Evolutionary conservation across 176 grass and related monocot genomes (phyloP), one percentile per base, ranked within the genome.

Genomic region (Tuctoria greenei): DNA sequence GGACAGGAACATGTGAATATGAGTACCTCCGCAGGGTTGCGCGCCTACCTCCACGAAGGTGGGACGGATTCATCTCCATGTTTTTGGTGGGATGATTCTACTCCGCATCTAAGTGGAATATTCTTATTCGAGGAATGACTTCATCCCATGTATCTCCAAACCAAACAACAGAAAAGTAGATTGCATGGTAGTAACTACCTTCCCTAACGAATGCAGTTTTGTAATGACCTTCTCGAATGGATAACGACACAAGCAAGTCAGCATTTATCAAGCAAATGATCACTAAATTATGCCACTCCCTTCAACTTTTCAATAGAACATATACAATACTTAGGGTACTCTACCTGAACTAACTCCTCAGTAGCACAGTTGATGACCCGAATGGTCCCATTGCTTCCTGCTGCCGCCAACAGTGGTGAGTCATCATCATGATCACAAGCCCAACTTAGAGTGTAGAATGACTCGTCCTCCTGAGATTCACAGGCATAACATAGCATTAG

Each of bases 401-500:
- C 91, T 59, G 91, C 95, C 27, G 94, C 91, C 85, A 98, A 86
- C 54, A 98, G 73, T 20, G 91, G 91, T 40, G 91, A 82, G 7
- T 86, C 91, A 74, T 90, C 84, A 81, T 82, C 75, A 77, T 77
- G 64, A 34, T 98, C 95, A 58, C 88, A 86, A 61, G 91, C 89
- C 95, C 91, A 98, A 77, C 91, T 94, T 61, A 98, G 61, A 42
- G 95, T 98, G 75, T 93, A 98, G 89, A 91, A 98, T 43, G 95
- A 98, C 69, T 94, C 91, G 61, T 88, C 79, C 75, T 90, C 90
- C 95, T 98, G 84, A 83, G 47, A 41, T 72, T 77, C 15, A n/a
- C 2, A 47, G 31, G 11, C 24, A 42, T 31, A 69, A 8, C 5
- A 66, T 40, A n/a, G n/a, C 36, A 74, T 83, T 35, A 84, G 37